A percentile compares a stretch with the other conserved stretches of the same genome.
phyloP scores from a whole-genome alignment of 139 green algal species.

The Closterium sp. region DNA sequence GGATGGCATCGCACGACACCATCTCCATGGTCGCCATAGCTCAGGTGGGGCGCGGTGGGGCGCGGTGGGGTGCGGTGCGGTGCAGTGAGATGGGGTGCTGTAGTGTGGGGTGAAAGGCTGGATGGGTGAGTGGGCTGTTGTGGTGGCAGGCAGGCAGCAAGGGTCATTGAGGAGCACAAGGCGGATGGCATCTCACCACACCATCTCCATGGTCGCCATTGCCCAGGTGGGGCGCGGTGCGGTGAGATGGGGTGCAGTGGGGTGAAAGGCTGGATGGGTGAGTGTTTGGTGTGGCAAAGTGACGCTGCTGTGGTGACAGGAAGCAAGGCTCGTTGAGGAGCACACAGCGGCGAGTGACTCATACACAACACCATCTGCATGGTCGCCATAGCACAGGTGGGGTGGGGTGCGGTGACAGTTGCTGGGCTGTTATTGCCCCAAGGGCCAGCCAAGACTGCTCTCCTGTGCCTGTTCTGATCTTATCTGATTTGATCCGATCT shows the following conservation, averaged over 20 bases:
- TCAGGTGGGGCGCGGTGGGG: not conserved
- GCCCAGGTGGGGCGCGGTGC: slow-evolving; percentile 31
- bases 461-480: too few relatives aligned
- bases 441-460: too few relatives aligned
- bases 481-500: too few relatives aligned
- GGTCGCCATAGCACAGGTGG: slow-evolving; percentile 59
- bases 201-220: slow-evolving; percentile 71
- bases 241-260: too few relatives aligned
- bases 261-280: too few relatives aligned
- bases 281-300: slow-evolving; percentile 29
- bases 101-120: too few relatives aligned
- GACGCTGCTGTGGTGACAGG: slow-evolving; percentile 47
- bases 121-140: not conserved
- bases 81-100: too few relatives aligned
- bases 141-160: too few relatives aligned
- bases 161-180: not conserved
- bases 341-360: too few relatives aligned
- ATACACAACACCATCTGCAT: slow-evolving; percentile 79
- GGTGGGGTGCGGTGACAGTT: too few relatives aligned
- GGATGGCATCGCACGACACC: slow-evolving; percentile 64
- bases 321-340: too few relatives aligned
- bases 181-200: slow-evolving; percentile 62
- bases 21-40: slow-evolving; percentile 73
- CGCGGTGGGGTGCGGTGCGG: too few relatives aligned
- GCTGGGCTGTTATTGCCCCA: not conserved